Evolutionary conservation across 345 rosid species (phyloP), one percentile per base, ranked within the genome.

Genomic region (Camelina laxa): DNA sequence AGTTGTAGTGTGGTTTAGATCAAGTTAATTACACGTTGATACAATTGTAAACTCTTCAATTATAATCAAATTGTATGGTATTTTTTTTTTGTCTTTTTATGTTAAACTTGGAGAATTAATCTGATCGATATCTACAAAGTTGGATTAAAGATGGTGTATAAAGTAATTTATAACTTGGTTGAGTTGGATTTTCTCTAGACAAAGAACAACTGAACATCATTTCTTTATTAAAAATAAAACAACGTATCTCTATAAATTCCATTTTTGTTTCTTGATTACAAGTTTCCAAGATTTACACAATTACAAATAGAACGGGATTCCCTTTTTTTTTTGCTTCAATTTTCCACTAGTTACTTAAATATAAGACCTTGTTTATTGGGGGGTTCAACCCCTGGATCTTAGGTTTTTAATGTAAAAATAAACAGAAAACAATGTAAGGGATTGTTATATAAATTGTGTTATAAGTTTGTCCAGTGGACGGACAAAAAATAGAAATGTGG

Each of bases 1-100:
- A 7, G 13, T 60, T 61, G 66, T 61, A 61, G 14, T 1, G 13
- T 13, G 30, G 35, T 24, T 16, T 54, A 54, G 17, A 55, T 55
- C 17, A 55, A 27, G 38, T 30, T 56, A 30, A 30, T 56, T 56
- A 31, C 60, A 56, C 20, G 61, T 14, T 60, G 65, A 60, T 20
- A 13, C 30, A 7, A 19, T 60, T 61, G 66, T 61, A 61, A 20
- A 0, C 7, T 7, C 30, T 61, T 41, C 66, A 22, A 7, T 2
- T 35, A 33, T 33, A 33, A 17, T 59, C 10, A 58, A 16, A 17
- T 17, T 35, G 21, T 44, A 44, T 44, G 19, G 41, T 38, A 10
- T 47, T 16, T 16, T 42, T 14, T 42, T 2, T 42, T 42, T 14
- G 44, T 42, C 47, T 5, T 42, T 24, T 42, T 14, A 42, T 42